These are phyloP conservation scores for Pseudocercospora crystallina DNA, from an alignment of 2,329 filamentous ascomycete species.

Conservation along the genomic window DNA sequence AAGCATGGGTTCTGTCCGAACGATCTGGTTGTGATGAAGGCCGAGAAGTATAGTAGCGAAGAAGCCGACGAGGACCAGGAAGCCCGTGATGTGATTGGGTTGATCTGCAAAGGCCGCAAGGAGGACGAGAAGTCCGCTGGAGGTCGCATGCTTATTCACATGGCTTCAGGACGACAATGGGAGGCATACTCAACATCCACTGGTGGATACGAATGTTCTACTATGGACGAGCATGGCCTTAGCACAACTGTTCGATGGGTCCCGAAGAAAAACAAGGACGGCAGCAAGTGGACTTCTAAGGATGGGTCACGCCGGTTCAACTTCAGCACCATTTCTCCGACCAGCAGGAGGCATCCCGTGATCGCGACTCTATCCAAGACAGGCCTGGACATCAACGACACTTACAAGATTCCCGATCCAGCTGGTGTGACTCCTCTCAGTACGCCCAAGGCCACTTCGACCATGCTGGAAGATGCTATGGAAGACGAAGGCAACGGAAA, in stretches of 20 bases:
- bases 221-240: conserved; percentile 58
- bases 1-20: conserved; percentile 65
- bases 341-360: conserved; percentile 69
- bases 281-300: conserved; percentile 30
- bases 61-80: conserved; percentile 55
- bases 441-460: conserved; percentile 33
- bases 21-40: conserved; percentile 69
- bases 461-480: conserved; percentile 38
- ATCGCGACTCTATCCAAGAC: conserved; percentile 66
- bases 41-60: conserved; percentile 62
- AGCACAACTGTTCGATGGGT: conserved; percentile 69
- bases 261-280: conserved; percentile 46
- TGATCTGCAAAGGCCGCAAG: conserved; percentile 57
- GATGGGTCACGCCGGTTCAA: conserved; percentile 59
- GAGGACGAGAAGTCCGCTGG: conserved; percentile 49
- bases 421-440: conserved; percentile 32
- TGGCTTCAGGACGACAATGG: conserved; percentile 52
- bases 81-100: conserved; percentile 61
- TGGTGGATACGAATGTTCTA: conserved; percentile 58
- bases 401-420: conserved; percentile 53
- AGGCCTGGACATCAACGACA: conserved; percentile 68
- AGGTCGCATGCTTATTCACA: conserved; percentile 67
- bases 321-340: conserved; percentile 73
- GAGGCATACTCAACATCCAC: conserved; percentile 43
- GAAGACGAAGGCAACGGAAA: conserved; percentile 25